A percentile compares a stretch with the other conserved stretches of the same genome.
phyloP scores from a whole-genome alignment of 371 early-diverging fungal genomes.

The Mortierella sp. region DNA sequence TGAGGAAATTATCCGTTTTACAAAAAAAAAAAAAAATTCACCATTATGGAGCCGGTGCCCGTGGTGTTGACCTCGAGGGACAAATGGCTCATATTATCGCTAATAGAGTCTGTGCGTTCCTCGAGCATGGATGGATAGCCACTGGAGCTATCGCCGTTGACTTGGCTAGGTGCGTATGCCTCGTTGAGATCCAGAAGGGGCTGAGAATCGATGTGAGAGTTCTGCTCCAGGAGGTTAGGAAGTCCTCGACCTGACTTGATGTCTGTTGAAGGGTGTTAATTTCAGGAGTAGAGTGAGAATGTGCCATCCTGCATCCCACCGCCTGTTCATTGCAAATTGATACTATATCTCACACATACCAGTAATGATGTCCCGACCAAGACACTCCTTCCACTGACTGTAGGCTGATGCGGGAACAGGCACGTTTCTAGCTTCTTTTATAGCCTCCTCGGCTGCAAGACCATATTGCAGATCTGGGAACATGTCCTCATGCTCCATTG shows the following conservation, averaged over 20 bases:
- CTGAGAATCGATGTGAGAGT: neutral
- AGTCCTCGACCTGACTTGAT: constrained; percentile 13
- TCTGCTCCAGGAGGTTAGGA: neutral
- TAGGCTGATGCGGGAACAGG: constrained; percentile 61
- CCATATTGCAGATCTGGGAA: constrained; percentile 80
- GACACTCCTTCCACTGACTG: constrained; percentile 65
- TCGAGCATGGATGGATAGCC: neutral
- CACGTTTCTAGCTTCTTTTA: constrained; percentile 48
- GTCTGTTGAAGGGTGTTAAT: neutral
- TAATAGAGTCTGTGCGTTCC: constrained; percentile 2
- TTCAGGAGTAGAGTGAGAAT: neutral
- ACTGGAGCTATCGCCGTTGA: neutral
- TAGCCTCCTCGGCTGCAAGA: constrained; percentile 62
- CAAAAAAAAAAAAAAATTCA: neutral
- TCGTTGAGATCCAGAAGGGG: neutral
- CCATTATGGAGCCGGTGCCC: constrained; percentile 15
- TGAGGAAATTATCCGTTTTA: neutral
- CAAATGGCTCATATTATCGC: constrained; percentile 16
- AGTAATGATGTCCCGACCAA: constrained; percentile 65
- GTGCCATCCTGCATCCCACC: neutral
- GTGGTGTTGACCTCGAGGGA: constrained; percentile 20
- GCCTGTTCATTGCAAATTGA: too few relatives aligned
- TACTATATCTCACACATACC: constrained; percentile 27
- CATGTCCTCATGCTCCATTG: constrained; percentile 83
- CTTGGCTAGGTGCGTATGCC: neutral